Evolutionary conservation across 768 basidiomycete species (phyloP).

Genomic region (Leucocoprinus birnbaumii): DNA sequence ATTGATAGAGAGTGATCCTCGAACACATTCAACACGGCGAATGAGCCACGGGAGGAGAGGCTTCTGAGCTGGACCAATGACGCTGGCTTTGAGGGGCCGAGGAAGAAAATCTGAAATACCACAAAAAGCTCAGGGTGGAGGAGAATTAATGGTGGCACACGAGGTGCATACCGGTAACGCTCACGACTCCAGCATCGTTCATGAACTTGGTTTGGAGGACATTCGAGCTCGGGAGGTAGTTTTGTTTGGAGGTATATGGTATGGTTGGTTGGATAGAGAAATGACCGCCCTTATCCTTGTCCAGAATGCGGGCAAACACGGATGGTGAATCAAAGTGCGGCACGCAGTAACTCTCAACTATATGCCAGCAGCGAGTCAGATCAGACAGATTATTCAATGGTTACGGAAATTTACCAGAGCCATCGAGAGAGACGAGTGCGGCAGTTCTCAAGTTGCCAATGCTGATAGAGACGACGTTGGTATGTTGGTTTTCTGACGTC

Average conservation of each 20-base stretch:
- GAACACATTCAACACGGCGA: slow-evolving; percentile 83
- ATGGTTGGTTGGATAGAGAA: slow-evolving; percentile 81
- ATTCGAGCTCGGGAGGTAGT: slow-evolving; percentile 80
- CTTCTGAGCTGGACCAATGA: slow-evolving; percentile 33
- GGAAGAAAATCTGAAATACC: slow-evolving; percentile 70
- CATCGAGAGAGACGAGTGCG: slow-evolving; percentile 79
- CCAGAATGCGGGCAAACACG: slow-evolving; percentile 85
- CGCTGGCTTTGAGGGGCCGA: slow-evolving; percentile 42
- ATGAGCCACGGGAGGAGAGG: slow-evolving; percentile 84
- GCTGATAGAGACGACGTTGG: slow-evolving; percentile 31
- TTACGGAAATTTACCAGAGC: slow-evolving; percentile 63
- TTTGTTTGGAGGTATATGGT: slow-evolving; percentile 74
- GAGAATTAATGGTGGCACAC: not conserved
- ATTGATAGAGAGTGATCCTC: slow-evolving; percentile 74
- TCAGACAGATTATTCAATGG: too few relatives aligned
- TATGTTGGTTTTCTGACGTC: slow-evolving; percentile 1
- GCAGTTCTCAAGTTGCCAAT: slow-evolving; percentile 86
- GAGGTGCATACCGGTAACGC: slow-evolving; percentile 60
- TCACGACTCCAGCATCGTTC: slow-evolving; percentile 83
- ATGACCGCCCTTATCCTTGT: slow-evolving; percentile 91
- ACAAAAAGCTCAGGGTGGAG: not conserved
- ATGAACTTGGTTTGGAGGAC: slow-evolving; percentile 91
- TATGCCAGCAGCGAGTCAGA: not conserved
- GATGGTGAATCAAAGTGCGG: slow-evolving; percentile 94
- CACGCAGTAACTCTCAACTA: slow-evolving; percentile 90